These are phyloP conservation scores for Gynochthodes officinalis DNA, from an alignment of 257 asterid genomes.

Conservation along the genomic window DNA sequence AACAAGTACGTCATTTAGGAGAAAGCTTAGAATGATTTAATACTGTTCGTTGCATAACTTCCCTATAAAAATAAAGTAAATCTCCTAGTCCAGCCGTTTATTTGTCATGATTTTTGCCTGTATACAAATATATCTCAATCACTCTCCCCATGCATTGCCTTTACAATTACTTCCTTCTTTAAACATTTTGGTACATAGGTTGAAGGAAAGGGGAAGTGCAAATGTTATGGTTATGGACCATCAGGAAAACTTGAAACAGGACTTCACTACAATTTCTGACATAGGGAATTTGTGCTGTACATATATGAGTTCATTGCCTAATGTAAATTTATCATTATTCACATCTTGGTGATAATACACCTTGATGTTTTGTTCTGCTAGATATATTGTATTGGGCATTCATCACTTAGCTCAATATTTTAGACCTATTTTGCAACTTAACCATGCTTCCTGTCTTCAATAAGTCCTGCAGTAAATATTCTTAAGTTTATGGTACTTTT, in stretches of 20 bases:
- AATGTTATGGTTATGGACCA: neutral
- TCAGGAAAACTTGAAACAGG: neutral
- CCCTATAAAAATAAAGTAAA: too few species aligned
- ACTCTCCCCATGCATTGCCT: neutral
- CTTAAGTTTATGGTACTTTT: neutral
- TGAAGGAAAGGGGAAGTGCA: neutral
- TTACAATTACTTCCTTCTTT: neutral
- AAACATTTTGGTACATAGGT: neutral
- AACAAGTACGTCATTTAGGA: constrained; percentile 52
- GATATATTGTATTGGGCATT: neutral
- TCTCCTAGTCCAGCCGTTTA: too few species aligned
- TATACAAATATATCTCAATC: too few species aligned
- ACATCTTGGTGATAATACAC: neutral
- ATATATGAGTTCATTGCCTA: neutral
- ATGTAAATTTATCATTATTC: neutral
- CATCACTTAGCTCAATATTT: neutral
- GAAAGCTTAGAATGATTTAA: too few species aligned
- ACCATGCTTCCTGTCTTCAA: neutral
- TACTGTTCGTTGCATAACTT: too few species aligned
- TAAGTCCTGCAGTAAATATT: neutral
- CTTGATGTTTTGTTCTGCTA: neutral
- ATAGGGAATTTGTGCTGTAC: neutral
- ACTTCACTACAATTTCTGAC: too few species aligned
- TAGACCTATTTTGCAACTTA: neutral
- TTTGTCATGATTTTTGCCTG: too few species aligned